Conservation (phyloP, 345 rosid genomes). For the Punica granatum region DNA sequence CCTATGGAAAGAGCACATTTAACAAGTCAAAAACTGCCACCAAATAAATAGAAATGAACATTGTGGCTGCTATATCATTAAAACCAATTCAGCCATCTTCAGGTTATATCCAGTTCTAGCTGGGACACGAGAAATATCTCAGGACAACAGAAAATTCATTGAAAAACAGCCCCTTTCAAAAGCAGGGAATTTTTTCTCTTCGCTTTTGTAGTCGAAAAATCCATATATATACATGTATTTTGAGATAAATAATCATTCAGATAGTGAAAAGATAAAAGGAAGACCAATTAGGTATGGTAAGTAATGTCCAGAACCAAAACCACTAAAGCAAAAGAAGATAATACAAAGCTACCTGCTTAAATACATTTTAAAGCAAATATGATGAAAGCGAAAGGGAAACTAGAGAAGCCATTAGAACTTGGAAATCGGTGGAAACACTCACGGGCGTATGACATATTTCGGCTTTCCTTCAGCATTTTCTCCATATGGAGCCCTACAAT, state of each 20-base stretch:
- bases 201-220: background rate
- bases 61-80: background rate
- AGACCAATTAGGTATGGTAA: background rate
- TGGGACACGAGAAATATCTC: background rate
- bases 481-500: slow-evolving; percentile 76
- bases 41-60: background rate
- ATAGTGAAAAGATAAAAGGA: background rate
- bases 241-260: background rate
- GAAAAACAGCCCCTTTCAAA: background rate
- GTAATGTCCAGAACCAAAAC: background rate
- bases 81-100: background rate
- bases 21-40: background rate
- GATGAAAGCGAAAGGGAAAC: background rate
- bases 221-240: background rate
- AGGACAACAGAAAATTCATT: background rate
- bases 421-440: slow-evolving; percentile 28
- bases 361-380: background rate
- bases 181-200: background rate
- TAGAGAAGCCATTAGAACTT: background rate
- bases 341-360: background rate
- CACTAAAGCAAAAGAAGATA: background rate
- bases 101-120: background rate
- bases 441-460: slow-evolving; percentile 90
- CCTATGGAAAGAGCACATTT: slow-evolving; percentile 30
- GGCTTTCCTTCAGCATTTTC: slow-evolving; percentile 76